These are phyloP conservation scores for Pseudogymnoascus sp. DNA, from an alignment of 2,329 filamentous ascomycete genomes.

Conservation along the genomic window DNA sequence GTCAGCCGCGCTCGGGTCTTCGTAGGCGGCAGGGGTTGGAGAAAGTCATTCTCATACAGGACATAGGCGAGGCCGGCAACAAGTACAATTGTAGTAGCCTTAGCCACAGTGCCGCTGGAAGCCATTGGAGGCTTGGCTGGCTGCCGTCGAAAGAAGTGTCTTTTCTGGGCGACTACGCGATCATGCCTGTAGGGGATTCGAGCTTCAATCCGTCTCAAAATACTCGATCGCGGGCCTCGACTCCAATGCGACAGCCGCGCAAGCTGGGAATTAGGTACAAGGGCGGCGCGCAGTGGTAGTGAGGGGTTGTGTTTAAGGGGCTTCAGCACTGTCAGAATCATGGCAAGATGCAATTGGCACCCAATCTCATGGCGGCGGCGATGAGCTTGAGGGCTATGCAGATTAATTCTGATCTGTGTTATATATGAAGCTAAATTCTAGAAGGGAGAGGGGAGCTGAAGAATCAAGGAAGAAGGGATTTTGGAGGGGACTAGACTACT, in stretches of 20 bases:
- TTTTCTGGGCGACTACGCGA: background rate
- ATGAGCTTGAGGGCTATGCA: background rate
- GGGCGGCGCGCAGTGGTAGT: background rate
- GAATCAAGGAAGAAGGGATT: background rate
- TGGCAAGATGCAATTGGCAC: slow-evolving; percentile 1
- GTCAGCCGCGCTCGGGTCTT: slow-evolving; percentile 12
- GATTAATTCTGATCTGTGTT: background rate
- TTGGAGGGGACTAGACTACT: background rate
- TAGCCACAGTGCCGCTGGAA: slow-evolving; percentile 15
- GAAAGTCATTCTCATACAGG: slow-evolving; percentile 23
- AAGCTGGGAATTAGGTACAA: background rate
- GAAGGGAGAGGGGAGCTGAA: background rate
- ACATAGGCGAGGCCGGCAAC: slow-evolving; percentile 22
- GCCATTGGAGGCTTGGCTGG: slow-evolving; percentile 13
- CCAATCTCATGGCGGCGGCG: background rate
- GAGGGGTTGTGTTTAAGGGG: background rate
- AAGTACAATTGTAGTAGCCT: slow-evolving; percentile 21
- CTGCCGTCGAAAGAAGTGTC: background rate
- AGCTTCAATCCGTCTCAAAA: background rate
- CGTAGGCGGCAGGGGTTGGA: slow-evolving; percentile 27
- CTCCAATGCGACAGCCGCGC: background rate
- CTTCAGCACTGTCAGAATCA: background rate
- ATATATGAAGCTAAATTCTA: background rate
- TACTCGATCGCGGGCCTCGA: background rate
- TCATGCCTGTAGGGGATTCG: background rate